Percentiles rank a stretch among this genome's conserved stretches.
phyloP scores from a whole-genome alignment of 129 eudicot species.

The Saussurea involucrata region DNA sequence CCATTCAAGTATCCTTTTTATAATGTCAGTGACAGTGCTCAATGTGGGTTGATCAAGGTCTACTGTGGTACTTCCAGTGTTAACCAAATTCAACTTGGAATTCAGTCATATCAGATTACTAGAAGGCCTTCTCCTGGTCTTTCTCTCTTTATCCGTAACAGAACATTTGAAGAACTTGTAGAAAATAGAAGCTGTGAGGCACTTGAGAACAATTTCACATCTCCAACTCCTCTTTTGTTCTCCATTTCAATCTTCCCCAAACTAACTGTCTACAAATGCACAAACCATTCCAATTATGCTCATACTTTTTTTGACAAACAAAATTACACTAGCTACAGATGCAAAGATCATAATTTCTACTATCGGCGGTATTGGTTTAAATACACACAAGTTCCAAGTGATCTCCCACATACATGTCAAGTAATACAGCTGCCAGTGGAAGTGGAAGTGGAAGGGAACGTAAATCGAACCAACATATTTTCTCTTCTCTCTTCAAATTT shows the following conservation, averaged over 20 bases:
- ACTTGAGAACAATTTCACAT: neutral
- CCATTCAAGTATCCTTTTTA: slow-evolving; percentile 18
- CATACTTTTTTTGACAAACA: neutral
- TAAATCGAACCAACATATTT: neutral
- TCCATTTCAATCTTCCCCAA: neutral
- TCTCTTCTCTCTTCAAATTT: neutral
- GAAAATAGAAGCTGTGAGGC: neutral
- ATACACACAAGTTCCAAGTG: neutral
- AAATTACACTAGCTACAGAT: neutral
- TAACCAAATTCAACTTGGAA: neutral
- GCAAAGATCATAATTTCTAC: slow-evolving; percentile 18
- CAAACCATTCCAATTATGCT: neutral
- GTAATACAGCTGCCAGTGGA: neutral
- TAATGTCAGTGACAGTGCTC: neutral
- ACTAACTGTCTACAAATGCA: slow-evolving; percentile 37
- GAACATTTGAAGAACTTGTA: neutral
- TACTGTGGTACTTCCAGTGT: neutral
- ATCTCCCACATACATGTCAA: slow-evolving; percentile 21
- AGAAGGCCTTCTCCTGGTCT: neutral
- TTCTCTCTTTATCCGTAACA: neutral
- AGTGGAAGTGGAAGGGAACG: neutral
- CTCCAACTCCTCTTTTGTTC: slow-evolving; percentile 23
- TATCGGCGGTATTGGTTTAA: neutral
- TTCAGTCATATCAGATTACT: neutral
- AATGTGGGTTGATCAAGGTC: slow-evolving; percentile 17